A percentile compares a stretch with the other conserved stretches of the same genome.
phyloP scores from a whole-genome alignment of 1,139 yeast species.

The Yamadazyma pseudoaaseri region DNA sequence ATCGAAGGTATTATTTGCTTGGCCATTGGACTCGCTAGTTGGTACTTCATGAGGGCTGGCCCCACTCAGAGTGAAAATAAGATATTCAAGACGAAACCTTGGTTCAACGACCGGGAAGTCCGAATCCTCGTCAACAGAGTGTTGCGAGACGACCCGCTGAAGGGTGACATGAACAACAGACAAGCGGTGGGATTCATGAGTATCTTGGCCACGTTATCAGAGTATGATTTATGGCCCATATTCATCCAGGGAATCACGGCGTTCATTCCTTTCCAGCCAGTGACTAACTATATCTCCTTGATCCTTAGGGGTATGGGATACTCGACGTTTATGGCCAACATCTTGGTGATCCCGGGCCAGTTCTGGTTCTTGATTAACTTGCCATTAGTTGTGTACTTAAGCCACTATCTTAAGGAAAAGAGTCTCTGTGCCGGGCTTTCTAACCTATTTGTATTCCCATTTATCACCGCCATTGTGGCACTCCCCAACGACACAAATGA shows the following conservation, averaged over 20 bases:
- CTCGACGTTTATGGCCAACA: constrained; percentile 22
- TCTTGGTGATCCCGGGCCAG: constrained; percentile 8
- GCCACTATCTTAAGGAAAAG: constrained; percentile 6
- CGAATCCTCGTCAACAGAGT: constrained; percentile 37
- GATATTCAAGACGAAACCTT: constrained; percentile 28
- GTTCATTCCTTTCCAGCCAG: constrained; percentile 40
- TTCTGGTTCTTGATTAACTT: constrained; percentile 7
- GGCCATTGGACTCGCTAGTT: constrained; percentile 25
- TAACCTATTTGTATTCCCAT: constrained; percentile 6
- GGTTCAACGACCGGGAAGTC: constrained; percentile 38
- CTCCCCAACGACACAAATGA: constrained; percentile 18
- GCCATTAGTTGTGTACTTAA: constrained; percentile 6
- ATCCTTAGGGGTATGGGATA: constrained; percentile 50
- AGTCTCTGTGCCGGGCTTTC: constrained; percentile 4
- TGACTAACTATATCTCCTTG: constrained; percentile 45
- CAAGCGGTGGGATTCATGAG: constrained; percentile 22
- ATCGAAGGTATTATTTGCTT: constrained; percentile 34
- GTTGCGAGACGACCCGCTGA: constrained; percentile 59
- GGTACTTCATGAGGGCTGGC: constrained; percentile 34
- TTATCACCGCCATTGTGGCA: constrained; percentile 4
- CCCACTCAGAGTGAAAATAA: constrained; percentile 25
- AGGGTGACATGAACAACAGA: constrained; percentile 57
- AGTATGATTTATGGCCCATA: constrained; percentile 53
- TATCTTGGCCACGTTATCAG: constrained; percentile 25
- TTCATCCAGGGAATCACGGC: constrained; percentile 45